Evolutionary conservation across 495 filamentous ascomycete genomes (phyloP).

Genomic region (Neurospora intermedia): DNA sequence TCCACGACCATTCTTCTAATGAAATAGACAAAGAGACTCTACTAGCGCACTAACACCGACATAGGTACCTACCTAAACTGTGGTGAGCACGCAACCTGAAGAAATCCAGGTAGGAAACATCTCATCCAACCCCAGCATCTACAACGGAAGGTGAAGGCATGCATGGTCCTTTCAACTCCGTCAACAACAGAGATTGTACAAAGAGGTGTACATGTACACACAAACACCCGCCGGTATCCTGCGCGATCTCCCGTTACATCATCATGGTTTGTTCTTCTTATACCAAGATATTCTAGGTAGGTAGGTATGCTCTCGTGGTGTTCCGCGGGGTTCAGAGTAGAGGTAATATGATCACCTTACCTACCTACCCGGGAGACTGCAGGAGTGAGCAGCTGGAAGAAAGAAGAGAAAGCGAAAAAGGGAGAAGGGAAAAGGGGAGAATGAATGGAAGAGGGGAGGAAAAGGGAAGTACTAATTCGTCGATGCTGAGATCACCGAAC

Average conservation of each 20-base stretch:
- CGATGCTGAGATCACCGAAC: not conserved
- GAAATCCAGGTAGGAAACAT: too few species aligned
- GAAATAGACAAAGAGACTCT: not conserved
- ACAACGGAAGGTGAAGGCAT: not conserved
- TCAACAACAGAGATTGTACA: not conserved
- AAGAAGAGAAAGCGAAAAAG: too few species aligned
- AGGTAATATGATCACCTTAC: not conserved
- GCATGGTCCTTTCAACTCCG: not conserved
- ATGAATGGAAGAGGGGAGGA: not conserved
- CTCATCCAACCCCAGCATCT: not conserved
- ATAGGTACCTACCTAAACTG: not conserved
- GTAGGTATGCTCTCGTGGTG: too few species aligned
- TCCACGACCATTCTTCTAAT: not conserved
- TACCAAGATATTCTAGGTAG: not conserved
- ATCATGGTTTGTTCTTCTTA: not conserved
- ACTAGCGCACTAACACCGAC: not conserved
- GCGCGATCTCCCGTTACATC: not conserved
- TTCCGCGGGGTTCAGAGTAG: not conserved
- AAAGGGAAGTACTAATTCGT: not conserved
- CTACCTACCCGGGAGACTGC: too few species aligned
- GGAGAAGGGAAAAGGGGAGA: too few species aligned
- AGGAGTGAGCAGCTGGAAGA: not conserved
- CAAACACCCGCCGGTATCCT: not conserved
- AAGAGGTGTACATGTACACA: not conserved
- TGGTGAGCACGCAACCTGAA: not conserved